These are phyloP conservation scores for Amylocarpus encephaloides DNA, from an alignment of 2,329 filamentous ascomycete genomes.

Conservation along the genomic window DNA sequence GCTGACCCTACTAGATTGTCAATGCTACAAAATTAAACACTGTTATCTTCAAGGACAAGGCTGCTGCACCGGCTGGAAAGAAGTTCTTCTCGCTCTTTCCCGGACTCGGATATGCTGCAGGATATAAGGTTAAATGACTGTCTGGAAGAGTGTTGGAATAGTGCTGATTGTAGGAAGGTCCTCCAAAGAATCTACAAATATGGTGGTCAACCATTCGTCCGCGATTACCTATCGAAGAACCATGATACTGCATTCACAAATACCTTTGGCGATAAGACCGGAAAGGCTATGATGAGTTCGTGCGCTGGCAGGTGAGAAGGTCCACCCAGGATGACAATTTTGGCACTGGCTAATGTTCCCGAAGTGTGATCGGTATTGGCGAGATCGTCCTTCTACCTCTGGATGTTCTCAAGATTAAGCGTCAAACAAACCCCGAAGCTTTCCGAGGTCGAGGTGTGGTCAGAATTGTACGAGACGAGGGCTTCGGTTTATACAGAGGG, in stretches of 20 bases:
- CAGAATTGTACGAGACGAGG: constrained; percentile 86
- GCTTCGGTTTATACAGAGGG: constrained; percentile 90
- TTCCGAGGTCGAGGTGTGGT: constrained; percentile 91
- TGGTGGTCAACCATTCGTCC: constrained; percentile 89
- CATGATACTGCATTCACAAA: constrained; percentile 78
- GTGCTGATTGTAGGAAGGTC: constrained; percentile 43
- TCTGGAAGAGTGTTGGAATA: neutral
- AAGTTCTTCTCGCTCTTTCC: constrained; percentile 97
- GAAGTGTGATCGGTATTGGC: constrained; percentile 87
- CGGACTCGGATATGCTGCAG: constrained; percentile 91
- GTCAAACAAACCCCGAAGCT: constrained; percentile 97
- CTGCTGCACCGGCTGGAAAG: constrained; percentile 57
- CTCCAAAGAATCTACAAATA: constrained; percentile 98
- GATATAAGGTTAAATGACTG: constrained; percentile 69
- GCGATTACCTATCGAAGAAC: constrained; percentile 78
- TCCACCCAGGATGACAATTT: constrained; percentile 2
- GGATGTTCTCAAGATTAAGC: constrained; percentile 98
- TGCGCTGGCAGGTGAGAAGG: constrained; percentile 72
- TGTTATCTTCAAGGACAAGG: constrained; percentile 91
- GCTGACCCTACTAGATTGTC: constrained; percentile 40
- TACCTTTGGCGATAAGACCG: constrained; percentile 91
- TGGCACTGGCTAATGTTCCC: constrained; percentile 7
- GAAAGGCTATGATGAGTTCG: constrained; percentile 97
- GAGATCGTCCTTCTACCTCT: constrained; percentile 93
- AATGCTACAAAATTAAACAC: constrained; percentile 65